Conservation (phyloP, 2,329 filamentous ascomycete species). For the Coleophoma crateriformis region DNA sequence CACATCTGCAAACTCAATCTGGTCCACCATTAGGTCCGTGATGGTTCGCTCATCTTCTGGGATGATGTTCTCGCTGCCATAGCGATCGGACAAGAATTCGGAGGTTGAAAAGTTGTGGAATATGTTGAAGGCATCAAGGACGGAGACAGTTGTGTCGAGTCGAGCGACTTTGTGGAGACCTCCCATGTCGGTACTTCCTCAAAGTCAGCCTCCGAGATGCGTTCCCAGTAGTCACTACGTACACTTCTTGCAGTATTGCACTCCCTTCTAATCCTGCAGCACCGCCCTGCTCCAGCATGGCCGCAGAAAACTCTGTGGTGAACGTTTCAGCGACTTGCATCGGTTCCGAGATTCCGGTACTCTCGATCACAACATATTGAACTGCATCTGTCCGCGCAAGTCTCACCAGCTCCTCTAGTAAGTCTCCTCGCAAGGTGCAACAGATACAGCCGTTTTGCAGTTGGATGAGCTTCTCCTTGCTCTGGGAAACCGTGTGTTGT, state of each 20-base stretch:
- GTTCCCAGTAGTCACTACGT: background rate
- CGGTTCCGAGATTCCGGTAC: constrained; percentile 66
- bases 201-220: background rate
- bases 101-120: constrained; percentile 67
- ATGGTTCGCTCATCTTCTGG: constrained; percentile 68
- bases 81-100: constrained; percentile 60
- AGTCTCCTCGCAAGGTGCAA: constrained; percentile 66
- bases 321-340: constrained; percentile 73
- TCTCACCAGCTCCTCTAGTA: constrained; percentile 63
- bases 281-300: constrained; percentile 9
- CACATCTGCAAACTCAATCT: constrained; percentile 73
- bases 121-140: constrained; percentile 69
- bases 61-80: constrained; percentile 50
- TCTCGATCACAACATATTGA: constrained; percentile 69
- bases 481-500: constrained; percentile 49
- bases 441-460: constrained; percentile 73
- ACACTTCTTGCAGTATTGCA: constrained; percentile 6
- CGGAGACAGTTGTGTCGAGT: constrained; percentile 67
- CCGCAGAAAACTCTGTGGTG: constrained; percentile 40
- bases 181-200: constrained; percentile 43
- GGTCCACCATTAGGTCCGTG: constrained; percentile 70
- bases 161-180: constrained; percentile 60
- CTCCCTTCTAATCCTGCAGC: background rate
- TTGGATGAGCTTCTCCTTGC: constrained; percentile 59
- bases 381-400: constrained; percentile 57